phyloP scores from a whole-genome alignment of 441 rosid genomes.

The Geranium incanum region DNA sequence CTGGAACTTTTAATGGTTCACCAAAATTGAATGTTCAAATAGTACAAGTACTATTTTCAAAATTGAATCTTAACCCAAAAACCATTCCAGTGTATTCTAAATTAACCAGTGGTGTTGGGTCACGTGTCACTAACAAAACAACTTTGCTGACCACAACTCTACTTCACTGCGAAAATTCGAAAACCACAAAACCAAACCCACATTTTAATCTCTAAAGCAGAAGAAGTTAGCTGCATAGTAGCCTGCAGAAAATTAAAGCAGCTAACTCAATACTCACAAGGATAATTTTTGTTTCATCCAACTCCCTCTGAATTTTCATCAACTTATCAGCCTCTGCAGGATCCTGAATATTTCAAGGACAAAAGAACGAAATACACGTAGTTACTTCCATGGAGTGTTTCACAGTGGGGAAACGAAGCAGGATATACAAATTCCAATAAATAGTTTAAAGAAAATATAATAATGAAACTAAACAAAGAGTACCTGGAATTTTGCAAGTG shows the following conservation, averaged over 20 bases:
- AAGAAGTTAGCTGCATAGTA: not conserved
- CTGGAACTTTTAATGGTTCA: too few species aligned
- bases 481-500: constrained; percentile 79
- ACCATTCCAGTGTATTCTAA: not conserved
- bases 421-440: not conserved
- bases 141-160: too few species aligned
- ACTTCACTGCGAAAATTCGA: too few species aligned
- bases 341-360: constrained; percentile 44
- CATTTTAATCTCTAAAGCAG: too few species aligned
- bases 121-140: not conserved
- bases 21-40: not conserved
- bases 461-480: constrained; percentile 12
- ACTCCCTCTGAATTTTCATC: constrained; percentile 89
- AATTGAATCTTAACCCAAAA: not conserved
- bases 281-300: constrained; percentile 95
- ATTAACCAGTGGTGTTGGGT: not conserved
- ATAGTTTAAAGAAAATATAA: not conserved
- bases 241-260: constrained; percentile 1
- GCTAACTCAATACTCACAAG: constrained; percentile 49
- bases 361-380: constrained; percentile 9
- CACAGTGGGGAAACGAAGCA: not conserved
- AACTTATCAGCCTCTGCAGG: constrained; percentile 97
- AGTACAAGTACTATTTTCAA: not conserved
- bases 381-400: not conserved
- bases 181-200: not conserved